Base-by-base conservation (phyloP, 129 eudicot genomes). In the Chrysanthemum makinoi region DNA sequence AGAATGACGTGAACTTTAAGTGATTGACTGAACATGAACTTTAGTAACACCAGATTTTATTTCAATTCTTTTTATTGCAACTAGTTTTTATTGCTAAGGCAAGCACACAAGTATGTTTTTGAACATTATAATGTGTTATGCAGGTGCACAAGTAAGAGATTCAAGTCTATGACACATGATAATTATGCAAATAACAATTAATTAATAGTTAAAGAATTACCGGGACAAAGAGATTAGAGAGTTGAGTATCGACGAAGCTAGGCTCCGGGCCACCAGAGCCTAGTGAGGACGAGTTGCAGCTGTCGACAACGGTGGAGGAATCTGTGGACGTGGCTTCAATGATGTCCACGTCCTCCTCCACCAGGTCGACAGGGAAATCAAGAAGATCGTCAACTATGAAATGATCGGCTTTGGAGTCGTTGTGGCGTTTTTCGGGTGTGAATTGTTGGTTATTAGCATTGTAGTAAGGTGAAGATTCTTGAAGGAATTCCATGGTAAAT, bases 381-480 rank as follows among this genome's bases (percentile, higher is more conserved):
- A 89, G 83, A 67, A 89, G 96, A 72, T 89, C 90, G 1, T 86
- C 96, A 12, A 89, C 74, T 69, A 80, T 6, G 68, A 89, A 86
- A 52, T 79, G 82, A 48, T 86, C 89, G 35, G 48, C 80, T 58
- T 57, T 71, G 54, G 53, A 10, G 20, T 70, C 75, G 4, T 15
- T 16, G 12, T 35, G 35, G 39, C 30, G 71, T 16, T 76, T 81
- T 66, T 76, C 85, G 1, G 81, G 69, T 15, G 81, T 75, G 66
- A 72, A 66, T 72, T 77, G 85, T 56, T 63, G 54, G n/a, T 33
- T 33, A 64, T 69, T 72, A 54, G 19, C 66, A 75, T 12, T 13
- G 12, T 18, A 18, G 24, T 50, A 35, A 1, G 69, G 50, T 33
- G 47, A 48, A 22, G 77, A 47, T 59, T 0, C 20, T 11, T 28